phyloP scores from a whole-genome alignment of 2,329 filamentous ascomycete species.

The Cryphonectria japonica region DNA sequence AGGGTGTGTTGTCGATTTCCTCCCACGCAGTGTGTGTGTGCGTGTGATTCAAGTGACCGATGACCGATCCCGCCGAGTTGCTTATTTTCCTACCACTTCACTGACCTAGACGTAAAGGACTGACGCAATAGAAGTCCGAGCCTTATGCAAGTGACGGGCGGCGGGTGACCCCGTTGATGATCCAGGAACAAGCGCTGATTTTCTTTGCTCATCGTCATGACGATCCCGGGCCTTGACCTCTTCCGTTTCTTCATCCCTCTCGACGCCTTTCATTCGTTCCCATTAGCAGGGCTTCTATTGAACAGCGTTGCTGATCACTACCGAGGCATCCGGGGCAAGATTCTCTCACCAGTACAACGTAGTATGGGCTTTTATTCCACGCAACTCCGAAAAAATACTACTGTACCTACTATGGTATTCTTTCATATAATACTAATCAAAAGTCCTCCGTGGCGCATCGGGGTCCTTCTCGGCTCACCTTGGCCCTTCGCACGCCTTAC shows the following conservation, averaged over 20 bases:
- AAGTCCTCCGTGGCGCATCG: neutral
- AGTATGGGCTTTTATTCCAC: neutral
- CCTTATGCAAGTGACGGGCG: constrained; percentile 12
- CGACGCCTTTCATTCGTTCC: neutral
- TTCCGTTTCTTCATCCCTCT: neutral
- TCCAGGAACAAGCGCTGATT: constrained; percentile 15
- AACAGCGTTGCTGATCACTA: neutral
- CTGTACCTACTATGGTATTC: neutral
- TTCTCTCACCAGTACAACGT: neutral
- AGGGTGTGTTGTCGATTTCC: neutral
- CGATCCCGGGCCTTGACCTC: neutral
- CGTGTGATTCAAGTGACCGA: neutral
- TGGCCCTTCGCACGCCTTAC: neutral
- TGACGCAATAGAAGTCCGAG: constrained; percentile 9
- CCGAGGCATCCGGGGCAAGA: constrained; percentile 1
- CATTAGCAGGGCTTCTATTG: neutral
- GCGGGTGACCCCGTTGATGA: constrained; percentile 16
- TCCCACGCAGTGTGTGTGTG: neutral
- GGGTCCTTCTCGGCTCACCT: neutral
- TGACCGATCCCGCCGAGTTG: neutral
- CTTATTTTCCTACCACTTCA: neutral
- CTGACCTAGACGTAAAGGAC: neutral
- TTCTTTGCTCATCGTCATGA: neutral
- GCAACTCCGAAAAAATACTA: neutral
- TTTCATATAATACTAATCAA: neutral